Conservation (phyloP, 495 filamentous ascomycete genomes). For the Neurospora sublineolata region DNA sequence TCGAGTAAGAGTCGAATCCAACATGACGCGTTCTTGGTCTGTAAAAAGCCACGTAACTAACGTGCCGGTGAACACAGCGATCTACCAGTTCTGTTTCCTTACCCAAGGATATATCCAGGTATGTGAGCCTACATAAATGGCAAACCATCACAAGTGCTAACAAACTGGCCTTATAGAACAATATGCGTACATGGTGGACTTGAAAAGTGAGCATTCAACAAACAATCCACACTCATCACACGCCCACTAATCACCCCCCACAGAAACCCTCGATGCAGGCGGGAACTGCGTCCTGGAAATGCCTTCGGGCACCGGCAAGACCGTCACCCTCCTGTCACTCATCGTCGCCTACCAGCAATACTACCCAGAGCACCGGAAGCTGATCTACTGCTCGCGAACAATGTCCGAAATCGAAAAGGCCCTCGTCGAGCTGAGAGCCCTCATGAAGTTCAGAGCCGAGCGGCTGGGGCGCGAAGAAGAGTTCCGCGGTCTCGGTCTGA, state of each 20-base stretch:
- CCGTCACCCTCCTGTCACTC: constrained; percentile 84
- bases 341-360: constrained; percentile 94
- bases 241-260: background rate
- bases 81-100: constrained; percentile 89
- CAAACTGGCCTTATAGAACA: constrained; percentile 46
- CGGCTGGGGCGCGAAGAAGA: constrained; percentile 83
- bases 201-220: constrained; percentile 54
- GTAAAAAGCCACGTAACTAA: constrained; percentile 4
- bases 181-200: constrained; percentile 98
- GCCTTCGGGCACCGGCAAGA: constrained; percentile 99
- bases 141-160: background rate
- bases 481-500: constrained; percentile 82
- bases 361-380: constrained; percentile 79
- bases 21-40: background rate
- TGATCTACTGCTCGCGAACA: constrained; percentile 95
- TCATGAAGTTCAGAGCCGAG: constrained; percentile 88
- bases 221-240: background rate
- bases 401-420: constrained; percentile 97
- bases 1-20: constrained; percentile 41
- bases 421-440: constrained; percentile 72
- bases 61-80: constrained; percentile 41
- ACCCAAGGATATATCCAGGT: constrained; percentile 90
- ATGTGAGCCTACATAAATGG: constrained; percentile 13
- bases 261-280: constrained; percentile 78
- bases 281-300: constrained; percentile 99